Base-by-base conservation (phyloP, 345 rosid species). In the Salix exigua region DNA sequence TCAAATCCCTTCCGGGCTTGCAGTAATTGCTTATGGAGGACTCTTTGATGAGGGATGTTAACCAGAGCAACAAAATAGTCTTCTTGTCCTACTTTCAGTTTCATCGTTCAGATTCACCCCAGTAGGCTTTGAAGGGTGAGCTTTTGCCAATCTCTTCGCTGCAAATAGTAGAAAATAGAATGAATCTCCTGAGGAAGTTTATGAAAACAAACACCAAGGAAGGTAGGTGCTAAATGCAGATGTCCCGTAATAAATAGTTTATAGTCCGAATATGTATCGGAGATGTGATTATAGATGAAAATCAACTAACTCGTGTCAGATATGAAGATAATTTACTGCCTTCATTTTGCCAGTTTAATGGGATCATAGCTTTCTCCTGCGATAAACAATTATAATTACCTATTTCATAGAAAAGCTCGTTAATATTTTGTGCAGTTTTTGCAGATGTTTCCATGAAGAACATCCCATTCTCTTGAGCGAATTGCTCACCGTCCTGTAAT, bases 71-170 rank as follows among this genome's bases (percentile, higher is more conserved):
- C 94, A 90, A 37, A 79, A 55, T 14, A 76, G 65, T 63, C 74
- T 86, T 80, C 85, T 75, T 76, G 85, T 86, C 76, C 73, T 79
- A 4, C 78, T 81, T 53, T 58, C 81, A 28, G 78, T 74, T 68
- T 82, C 86, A 72, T 68, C 70, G 63, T 70, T 80, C 73, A 90
- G 80, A 48, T 84, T 80, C 72, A 86, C 82, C 72, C 84, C 87
- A 4, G 85, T 33, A 28, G 87, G 82, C 81, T 77, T 87, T 17
- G 88, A 58, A 61, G 88, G 91, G 30, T 42, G 55, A 71, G 83
- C 81, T 75, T 64, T 79, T 37, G 87, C 88, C 78, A 86, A 67
- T 81, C 86, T 83, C 78, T 90, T 90, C 4, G 89, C 91, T 87
- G 90, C 75, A 82, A 61, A 67, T 42, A 18, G 62, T 33, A 38